phyloP scores from a whole-genome alignment of 106 monocot genomes.

The Phalaenopsis aphrodite region DNA sequence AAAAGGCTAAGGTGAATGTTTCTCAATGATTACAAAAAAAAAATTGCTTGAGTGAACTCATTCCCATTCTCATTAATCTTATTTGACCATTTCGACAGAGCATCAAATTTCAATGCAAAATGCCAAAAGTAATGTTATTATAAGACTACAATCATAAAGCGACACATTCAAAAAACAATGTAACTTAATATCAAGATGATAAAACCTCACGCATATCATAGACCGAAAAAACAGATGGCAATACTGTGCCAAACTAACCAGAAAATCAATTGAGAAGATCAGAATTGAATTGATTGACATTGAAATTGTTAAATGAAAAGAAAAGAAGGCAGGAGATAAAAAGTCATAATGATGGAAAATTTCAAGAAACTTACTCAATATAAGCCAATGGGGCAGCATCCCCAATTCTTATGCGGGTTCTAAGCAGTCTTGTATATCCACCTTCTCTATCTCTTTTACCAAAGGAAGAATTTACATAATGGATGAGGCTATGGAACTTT shows the following conservation, averaged over 20 bases:
- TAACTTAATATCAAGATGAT: background rate
- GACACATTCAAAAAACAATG: background rate
- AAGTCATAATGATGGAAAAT: background rate
- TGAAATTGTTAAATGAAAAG: background rate
- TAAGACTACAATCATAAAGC: background rate
- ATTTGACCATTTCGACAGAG: background rate
- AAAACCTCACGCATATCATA: background rate
- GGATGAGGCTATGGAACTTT: background rate
- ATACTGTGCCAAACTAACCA: background rate
- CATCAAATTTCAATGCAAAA: too few relatives aligned
- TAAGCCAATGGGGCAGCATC: conserved; percentile 99
- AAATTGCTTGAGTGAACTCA: too few relatives aligned
- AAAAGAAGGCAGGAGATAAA: background rate
- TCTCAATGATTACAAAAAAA: too few relatives aligned
- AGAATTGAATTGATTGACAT: background rate
- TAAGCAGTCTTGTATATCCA: conserved; percentile 91
- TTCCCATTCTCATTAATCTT: background rate
- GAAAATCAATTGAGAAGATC: background rate
- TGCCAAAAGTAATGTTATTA: too few relatives aligned
- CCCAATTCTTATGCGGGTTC: conserved; percentile 89
- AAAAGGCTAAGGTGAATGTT: background rate
- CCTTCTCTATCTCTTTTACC: conserved; percentile 72
- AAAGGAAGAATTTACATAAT: conserved; percentile 1
- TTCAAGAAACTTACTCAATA: conserved; percentile 59
- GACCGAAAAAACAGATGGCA: background rate